Conservation (phyloP, 345 rosid species). For the Ricinus communis region DNA sequence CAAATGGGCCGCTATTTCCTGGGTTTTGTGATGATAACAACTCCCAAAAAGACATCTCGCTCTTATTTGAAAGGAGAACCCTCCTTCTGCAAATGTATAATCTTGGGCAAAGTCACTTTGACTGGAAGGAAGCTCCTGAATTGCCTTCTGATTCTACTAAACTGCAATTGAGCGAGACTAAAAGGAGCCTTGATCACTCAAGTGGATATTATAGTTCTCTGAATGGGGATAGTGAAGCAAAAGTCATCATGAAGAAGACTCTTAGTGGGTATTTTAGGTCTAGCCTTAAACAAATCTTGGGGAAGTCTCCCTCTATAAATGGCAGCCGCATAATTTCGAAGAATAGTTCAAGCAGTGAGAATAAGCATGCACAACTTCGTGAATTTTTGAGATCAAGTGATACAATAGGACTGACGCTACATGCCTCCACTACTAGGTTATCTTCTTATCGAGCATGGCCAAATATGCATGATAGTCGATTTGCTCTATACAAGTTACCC, state of each 20-base stretch:
- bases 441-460: constrained; percentile 87
- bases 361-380: constrained; percentile 48
- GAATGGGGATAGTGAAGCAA: constrained; percentile 36
- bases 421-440: constrained; percentile 50
- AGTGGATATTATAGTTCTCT: constrained; percentile 21
- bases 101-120: constrained; percentile 41
- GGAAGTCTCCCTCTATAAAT: constrained; percentile 49
- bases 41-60: constrained; percentile 40
- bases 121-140: constrained; percentile 41
- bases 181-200: constrained; percentile 41
- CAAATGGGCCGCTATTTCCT: constrained; percentile 52
- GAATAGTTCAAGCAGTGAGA: constrained; percentile 53
- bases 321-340: constrained; percentile 33
- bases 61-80: constrained; percentile 57
- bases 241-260: constrained; percentile 40
- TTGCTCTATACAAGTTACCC: constrained; percentile 78
- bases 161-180: constrained; percentile 42
- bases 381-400: constrained; percentile 65
- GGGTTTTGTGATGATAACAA: constrained; percentile 41
- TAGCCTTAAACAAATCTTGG: constrained; percentile 55
- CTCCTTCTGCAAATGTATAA: constrained; percentile 49
- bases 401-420: constrained; percentile 53
- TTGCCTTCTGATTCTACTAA: constrained; percentile 42
- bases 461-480: constrained; percentile 67
- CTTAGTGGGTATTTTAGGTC: constrained; percentile 47